Evolutionary conservation across 2,329 filamentous ascomycete species (phyloP).

Genomic region (Exutisphaerella laricina): DNA sequence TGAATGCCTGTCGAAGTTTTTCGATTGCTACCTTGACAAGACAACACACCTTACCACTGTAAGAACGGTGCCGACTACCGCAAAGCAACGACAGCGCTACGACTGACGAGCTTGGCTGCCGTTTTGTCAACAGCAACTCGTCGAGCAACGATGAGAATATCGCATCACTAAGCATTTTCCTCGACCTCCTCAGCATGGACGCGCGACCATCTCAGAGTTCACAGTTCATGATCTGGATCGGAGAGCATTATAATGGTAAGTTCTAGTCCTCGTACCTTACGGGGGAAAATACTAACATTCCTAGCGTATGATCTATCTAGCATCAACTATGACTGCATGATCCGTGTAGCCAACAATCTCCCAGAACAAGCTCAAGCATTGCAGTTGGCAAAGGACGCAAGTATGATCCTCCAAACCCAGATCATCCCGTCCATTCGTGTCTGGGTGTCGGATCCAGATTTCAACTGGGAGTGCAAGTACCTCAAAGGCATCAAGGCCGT

Average conservation of each 20-base stretch:
- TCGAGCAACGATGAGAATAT: too few relatives aligned
- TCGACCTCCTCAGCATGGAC: neutral
- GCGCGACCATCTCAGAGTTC: neutral
- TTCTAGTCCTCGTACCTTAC: neutral
- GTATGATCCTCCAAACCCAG: neutral
- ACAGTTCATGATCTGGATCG: neutral
- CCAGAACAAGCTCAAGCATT: constrained; percentile 1
- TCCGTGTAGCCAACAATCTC: constrained; percentile 1
- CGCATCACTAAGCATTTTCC: neutral
- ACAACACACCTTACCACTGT: too few relatives aligned
- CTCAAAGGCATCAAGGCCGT: neutral
- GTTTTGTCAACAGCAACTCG: too few relatives aligned
- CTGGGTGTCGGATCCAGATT: neutral
- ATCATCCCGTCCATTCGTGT: neutral
- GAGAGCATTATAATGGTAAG: neutral
- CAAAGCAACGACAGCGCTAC: too few relatives aligned
- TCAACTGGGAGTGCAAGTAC: constrained; percentile 1
- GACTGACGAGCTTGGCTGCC: too few relatives aligned
- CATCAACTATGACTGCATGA: neutral
- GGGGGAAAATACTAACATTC: neutral
- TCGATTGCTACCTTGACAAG: too few relatives aligned
- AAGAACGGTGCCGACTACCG: too few relatives aligned
- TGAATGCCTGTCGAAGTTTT: too few relatives aligned
- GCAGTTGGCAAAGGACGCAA: neutral
- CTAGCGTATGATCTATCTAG: neutral